Conservation (phyloP, 257 asterid genomes). For the Catharanthus roseus region DNA sequence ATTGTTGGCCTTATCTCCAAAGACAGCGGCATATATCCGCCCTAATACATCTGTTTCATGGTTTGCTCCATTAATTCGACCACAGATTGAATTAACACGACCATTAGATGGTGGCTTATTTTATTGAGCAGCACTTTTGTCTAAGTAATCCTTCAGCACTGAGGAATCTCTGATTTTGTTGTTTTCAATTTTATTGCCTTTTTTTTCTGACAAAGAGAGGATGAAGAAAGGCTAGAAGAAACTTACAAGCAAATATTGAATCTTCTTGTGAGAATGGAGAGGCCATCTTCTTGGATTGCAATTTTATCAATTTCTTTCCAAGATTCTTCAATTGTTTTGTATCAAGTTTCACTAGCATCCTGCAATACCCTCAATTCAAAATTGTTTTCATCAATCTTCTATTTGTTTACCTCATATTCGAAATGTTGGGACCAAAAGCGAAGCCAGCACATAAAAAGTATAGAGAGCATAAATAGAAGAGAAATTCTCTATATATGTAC, state of each 20-base stretch:
- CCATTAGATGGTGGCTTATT: constrained; percentile 3
- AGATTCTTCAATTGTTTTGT: constrained; percentile 41
- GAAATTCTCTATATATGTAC: too few species aligned
- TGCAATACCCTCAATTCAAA: constrained; percentile 13
- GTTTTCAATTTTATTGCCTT: not conserved
- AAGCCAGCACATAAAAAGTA: too few species aligned
- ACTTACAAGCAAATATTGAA: constrained; percentile 69
- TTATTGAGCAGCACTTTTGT: constrained; percentile 11
- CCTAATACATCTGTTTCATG: constrained; percentile 13
- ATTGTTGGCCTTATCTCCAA: not conserved
- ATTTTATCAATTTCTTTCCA: constrained; percentile 57
- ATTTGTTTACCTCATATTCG: too few species aligned
- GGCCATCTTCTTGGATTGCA: constrained; percentile 47
- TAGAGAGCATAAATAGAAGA: too few species aligned
- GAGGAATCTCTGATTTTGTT: constrained; percentile 3
- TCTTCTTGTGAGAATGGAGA: constrained; percentile 37
- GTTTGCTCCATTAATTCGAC: constrained; percentile 1
- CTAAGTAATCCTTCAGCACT: constrained; percentile 7
- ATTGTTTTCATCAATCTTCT: not conserved
- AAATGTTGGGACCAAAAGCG: too few species aligned
- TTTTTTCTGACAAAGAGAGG: not conserved
- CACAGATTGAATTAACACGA: constrained; percentile 11
- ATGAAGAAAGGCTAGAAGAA: not conserved
- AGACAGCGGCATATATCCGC: constrained; percentile 13
- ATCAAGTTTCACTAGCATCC: constrained; percentile 56